These are phyloP conservation scores for Calocybe gangraenosa DNA, from an alignment of 768 basidiomycete species.

Conservation along the genomic window DNA sequence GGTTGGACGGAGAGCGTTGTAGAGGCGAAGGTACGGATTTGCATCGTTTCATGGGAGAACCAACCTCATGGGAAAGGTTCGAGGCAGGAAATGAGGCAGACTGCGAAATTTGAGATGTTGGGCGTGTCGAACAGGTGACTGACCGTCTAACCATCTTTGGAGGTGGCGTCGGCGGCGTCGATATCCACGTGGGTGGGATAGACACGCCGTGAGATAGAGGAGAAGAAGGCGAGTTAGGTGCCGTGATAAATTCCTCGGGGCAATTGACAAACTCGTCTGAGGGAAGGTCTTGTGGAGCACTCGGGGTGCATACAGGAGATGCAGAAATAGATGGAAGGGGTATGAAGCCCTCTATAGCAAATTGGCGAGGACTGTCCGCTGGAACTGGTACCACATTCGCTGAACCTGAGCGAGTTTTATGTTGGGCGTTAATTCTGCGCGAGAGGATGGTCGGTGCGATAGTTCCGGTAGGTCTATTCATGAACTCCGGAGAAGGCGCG, in stretches of 20 bases:
- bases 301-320: conserved; percentile 55
- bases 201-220: conserved; percentile 15
- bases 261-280: conserved; percentile 11
- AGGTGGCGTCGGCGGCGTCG: conserved; percentile 57
- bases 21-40: conserved; percentile 39
- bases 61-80: conserved; percentile 25
- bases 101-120: conserved; percentile 29
- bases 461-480: conserved; percentile 7
- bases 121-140: conserved; percentile 28
- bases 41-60: conserved; percentile 30
- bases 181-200: conserved; percentile 50
- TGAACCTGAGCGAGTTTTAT: neutral
- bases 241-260: conserved; percentile 16
- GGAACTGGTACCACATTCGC: conserved; percentile 3
- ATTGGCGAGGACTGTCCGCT: conserved; percentile 16
- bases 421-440: conserved; percentile 8
- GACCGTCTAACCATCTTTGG: conserved; percentile 35
- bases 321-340: conserved; percentile 56
- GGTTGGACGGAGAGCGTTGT: conserved; percentile 15
- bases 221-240: conserved; percentile 21
- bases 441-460: conserved; percentile 9
- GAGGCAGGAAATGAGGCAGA: conserved; percentile 47
- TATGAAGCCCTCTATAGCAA: conserved; percentile 34
- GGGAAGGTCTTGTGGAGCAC: conserved; percentile 22
- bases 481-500: conserved; percentile 12